Conservation (phyloP, 179 eudicot genomes). For the Camellia oleifera region DNA sequence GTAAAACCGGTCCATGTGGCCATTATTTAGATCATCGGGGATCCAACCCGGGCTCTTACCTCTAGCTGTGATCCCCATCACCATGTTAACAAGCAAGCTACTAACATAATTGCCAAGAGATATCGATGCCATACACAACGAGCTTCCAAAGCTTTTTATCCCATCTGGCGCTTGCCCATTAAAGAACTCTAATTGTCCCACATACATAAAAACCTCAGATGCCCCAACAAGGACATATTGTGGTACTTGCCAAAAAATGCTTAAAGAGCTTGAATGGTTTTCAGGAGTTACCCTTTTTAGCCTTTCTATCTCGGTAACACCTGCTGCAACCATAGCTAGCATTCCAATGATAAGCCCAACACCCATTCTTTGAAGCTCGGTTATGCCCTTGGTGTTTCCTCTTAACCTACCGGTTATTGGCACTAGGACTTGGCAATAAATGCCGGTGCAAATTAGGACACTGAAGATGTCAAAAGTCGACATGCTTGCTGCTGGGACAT, state of each 20-base stretch:
- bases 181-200: slow-evolving; percentile 60
- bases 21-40: slow-evolving; percentile 41
- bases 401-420: slow-evolving; percentile 36
- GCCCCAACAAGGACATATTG: slow-evolving; percentile 55
- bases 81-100: slow-evolving; percentile 49
- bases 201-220: slow-evolving; percentile 62
- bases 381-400: slow-evolving; percentile 48
- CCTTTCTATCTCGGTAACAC: slow-evolving; percentile 38
- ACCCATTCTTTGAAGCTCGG: slow-evolving; percentile 63
- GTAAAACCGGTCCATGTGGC: slow-evolving; percentile 58
- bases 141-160: slow-evolving; percentile 59
- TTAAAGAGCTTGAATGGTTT: slow-evolving; percentile 25
- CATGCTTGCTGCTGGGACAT: slow-evolving; percentile 63
- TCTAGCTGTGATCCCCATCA: slow-evolving; percentile 38
- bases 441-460: slow-evolving; percentile 47
- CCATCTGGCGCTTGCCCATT: slow-evolving; percentile 63
- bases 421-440: slow-evolving; percentile 43
- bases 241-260: slow-evolving; percentile 58
- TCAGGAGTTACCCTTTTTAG: slow-evolving; percentile 25
- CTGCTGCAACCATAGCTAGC: slow-evolving; percentile 56
- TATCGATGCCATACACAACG: slow-evolving; percentile 64
- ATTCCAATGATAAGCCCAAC: slow-evolving; percentile 48
- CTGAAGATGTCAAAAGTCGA: slow-evolving; percentile 52
- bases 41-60: slow-evolving; percentile 47
- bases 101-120: slow-evolving; percentile 53